Percentiles rank a stretch among this genome's conserved stretches.
These are phyloP conservation scores for Colletotrichum liaoningense DNA, from an alignment of 2,329 filamentous ascomycete genomes.

Conservation along the genomic window DNA sequence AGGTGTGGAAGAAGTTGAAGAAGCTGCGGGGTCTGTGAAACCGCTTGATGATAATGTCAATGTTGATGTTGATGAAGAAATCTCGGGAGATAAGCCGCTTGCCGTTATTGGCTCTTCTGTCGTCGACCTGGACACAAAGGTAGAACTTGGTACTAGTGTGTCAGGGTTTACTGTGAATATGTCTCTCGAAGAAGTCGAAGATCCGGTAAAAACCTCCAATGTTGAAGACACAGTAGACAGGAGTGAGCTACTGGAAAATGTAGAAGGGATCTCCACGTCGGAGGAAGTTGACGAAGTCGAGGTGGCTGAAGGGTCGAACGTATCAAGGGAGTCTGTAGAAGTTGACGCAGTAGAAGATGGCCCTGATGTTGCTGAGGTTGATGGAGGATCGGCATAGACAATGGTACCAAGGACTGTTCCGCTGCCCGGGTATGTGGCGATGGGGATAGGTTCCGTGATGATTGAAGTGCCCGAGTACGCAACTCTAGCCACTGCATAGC, in stretches of 20 bases:
- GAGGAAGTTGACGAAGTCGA: background rate
- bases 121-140: background rate
- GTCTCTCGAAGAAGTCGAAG: background rate
- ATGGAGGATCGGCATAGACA: conserved; percentile 1
- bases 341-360: background rate
- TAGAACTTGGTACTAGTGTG: background rate
- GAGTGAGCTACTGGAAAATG: background rate
- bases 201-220: background rate
- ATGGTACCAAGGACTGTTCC: conserved; percentile 24
- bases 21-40: background rate
- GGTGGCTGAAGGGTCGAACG: background rate
- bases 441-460: conserved; percentile 5
- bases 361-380: background rate
- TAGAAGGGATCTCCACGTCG: background rate
- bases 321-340: background rate
- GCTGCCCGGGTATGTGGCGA: conserved; percentile 25
- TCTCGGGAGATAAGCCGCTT: background rate
- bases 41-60: background rate
- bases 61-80: too few relatives aligned
- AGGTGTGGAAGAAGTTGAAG: background rate
- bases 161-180: background rate
- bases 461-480: background rate
- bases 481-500: conserved; percentile 2
- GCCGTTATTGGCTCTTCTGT: background rate
- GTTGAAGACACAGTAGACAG: background rate